Base-by-base conservation (phyloP, 306 rosid species). In the Benincasa hispida region DNA sequence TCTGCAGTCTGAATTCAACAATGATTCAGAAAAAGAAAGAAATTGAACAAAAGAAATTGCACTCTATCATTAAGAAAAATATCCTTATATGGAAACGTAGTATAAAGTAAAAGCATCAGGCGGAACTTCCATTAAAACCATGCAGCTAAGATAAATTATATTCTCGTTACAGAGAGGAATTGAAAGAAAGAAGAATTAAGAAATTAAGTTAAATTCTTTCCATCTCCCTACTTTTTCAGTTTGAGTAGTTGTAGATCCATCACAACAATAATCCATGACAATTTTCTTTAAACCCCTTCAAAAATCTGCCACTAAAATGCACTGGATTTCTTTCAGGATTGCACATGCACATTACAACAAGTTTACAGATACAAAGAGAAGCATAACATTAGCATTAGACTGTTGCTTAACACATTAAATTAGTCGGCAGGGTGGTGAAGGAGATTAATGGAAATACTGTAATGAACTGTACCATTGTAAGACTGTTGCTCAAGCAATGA, bases 401-500 rank as follows among this genome's bases (percentile, higher is more conserved):
- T 6, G 51, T 9, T 48, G 42, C 28, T 72, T 17, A 5, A 19
- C 7, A 74, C 57, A 63, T 30, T 70, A 45, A 42, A 47, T 45
- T 27, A 47, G 56, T 8, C 8, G 15, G 14, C 15, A 48, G 19
- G 57, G 39, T 70, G 35, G 21, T 47, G 57, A 13, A n/a, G 61
- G 21, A 17, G 55, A 24, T 13, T 34, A 51, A 19, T 15, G 2
- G 2, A 41, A n/a, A 30, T 1, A 34, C 10, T 5, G 5, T 24
- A 18, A 8, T 30, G 17, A 21, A 28, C 3, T 27, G 63, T 81
- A 86, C 92, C 91, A 37, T 79, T 81, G 76, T 82, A 90, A 3
- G 89, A 79, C 51, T 78, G 82, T 21, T 80, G 77, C 62, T 83
- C 50, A 61, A 89, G 88, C 70, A 80, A 62, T 17, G 83, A 41